Base-by-base conservation (phyloP, 2,329 filamentous ascomycete genomes). In the Xylariaceae sp. region DNA sequence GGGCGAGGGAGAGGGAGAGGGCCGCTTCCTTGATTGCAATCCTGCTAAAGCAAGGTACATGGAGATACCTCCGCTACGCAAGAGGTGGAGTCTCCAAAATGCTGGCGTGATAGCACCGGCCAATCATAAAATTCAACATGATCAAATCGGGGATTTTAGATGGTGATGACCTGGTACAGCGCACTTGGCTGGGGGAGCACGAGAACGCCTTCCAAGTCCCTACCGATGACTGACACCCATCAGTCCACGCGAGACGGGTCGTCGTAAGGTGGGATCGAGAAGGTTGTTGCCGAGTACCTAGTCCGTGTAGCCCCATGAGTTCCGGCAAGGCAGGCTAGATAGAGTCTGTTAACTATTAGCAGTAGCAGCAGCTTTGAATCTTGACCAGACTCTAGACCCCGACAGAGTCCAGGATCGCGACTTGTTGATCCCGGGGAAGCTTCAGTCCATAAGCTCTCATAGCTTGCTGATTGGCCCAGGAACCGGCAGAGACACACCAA, bases 121-220 rank as follows among this genome's bases (percentile, higher is more conserved):
- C 75, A 77, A 76, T 77, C 71, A 76, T 68, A 76, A 77, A 76
- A 76, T 68, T 73, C 67, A 62, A 65, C 53, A 13, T 58, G 44
- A 50, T 57, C 64, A 57, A 55, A 63, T 58, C 55, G 51, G 58
- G 58, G 57, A 55, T 56, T 63, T 56, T 52, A 61, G 57, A 61
- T 55, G 45, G 47, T 10, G 53, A 58, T 56, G 57, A 54, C 53
- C 58, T 58, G 34, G 56, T 60, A 55, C 54, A 54, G 55, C 52
- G 37, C n/a, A 37, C 49, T 58, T 51, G 55, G 35, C 60, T 49
- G 57, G 50, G 56, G 52, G 47, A 47, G 54, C 50, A 53, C 34
- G 59, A 59, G 56, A 44, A 51, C 53, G 52, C 23, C 49, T 10
- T 34, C 3, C 4, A 30, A 58, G 44, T 42, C 13, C 9, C 13